phyloP scores from a whole-genome alignment of 2,329 filamentous ascomycete species.

The Cladophialophora bantiana region DNA sequence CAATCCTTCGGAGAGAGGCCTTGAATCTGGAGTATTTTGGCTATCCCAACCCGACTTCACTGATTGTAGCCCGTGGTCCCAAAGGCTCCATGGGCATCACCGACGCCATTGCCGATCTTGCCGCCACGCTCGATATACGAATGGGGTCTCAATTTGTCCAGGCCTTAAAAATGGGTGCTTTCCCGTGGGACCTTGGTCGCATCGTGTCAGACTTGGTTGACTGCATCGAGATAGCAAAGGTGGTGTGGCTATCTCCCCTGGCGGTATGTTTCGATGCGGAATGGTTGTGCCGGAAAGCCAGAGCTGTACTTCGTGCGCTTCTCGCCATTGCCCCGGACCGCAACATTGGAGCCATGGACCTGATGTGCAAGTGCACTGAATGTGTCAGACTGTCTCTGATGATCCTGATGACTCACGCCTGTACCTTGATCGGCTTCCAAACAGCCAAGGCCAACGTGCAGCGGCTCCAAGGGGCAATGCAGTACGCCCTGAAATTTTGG shows the following conservation, averaged over 20 bases:
- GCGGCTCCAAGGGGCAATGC: conserved; percentile 19
- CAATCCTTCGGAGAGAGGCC: conserved; percentile 30
- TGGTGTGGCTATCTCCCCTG: conserved; percentile 37
- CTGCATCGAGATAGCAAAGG: conserved; percentile 38
- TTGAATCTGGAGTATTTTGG: conserved; percentile 25
- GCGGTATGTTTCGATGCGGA: conserved; percentile 38
- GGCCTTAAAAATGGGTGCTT: conserved; percentile 26
- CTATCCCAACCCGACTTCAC: conserved; percentile 23
- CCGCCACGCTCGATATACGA: conserved; percentile 30
- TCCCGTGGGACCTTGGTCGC: conserved; percentile 18
- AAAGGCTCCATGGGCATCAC: conserved; percentile 28
- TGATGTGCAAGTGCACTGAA: conserved; percentile 31
- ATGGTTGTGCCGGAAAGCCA: conserved; percentile 37
- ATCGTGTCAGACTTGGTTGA: conserved; percentile 34
- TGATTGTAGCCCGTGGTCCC: conserved; percentile 19
- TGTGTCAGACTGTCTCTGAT: conserved; percentile 27
- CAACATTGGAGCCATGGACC: conserved; percentile 23
- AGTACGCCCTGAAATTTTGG: conserved; percentile 31
- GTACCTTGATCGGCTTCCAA: conserved; percentile 36
- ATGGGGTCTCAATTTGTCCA: conserved; percentile 33
- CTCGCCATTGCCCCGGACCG: conserved; percentile 32
- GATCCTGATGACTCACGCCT: conserved; percentile 37
- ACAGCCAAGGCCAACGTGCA: conserved; percentile 30
- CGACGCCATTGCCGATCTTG: conserved; percentile 33
- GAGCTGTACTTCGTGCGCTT: conserved; percentile 31